These are phyloP conservation scores for Cadophora luteo-olivacea DNA, from an alignment of 2,329 filamentous ascomycete genomes.

Conservation along the genomic window DNA sequence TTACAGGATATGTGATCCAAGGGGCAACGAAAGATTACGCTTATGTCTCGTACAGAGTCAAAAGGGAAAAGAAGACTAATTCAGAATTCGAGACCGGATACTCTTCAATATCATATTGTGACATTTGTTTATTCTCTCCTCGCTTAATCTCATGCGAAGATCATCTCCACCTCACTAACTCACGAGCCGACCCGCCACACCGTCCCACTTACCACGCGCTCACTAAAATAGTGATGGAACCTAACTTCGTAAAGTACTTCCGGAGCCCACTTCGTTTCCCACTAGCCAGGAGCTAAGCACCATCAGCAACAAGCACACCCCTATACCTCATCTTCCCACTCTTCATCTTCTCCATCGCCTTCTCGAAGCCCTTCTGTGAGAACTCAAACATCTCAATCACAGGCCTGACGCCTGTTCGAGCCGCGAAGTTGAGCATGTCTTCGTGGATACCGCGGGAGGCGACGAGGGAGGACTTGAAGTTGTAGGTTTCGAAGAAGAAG, in stretches of 20 bases:
- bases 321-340: constrained; percentile 33
- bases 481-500: constrained; percentile 33
- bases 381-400: constrained; percentile 33
- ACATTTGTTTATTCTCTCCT: too few species aligned
- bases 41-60: too few species aligned
- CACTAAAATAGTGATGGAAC: not conserved
- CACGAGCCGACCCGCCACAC: too few species aligned
- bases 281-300: not conserved
- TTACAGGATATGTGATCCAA: too few species aligned
- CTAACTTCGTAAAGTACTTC: too few species aligned
- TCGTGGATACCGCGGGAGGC: constrained; percentile 27
- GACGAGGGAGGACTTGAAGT: constrained; percentile 28
- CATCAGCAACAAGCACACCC: constrained; percentile 27
- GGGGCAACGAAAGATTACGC: too few species aligned
- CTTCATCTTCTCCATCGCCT: constrained; percentile 30
- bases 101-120: too few species aligned
- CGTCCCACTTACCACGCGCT: not conserved
- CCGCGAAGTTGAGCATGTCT: constrained; percentile 36
- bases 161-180: too few species aligned
- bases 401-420: constrained; percentile 29
- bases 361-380: constrained; percentile 23
- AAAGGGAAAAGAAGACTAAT: too few species aligned
- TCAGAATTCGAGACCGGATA: too few species aligned
- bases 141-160: too few species aligned
- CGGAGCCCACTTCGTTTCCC: not conserved